These are phyloP conservation scores for Butyriboletus appendiculatus DNA, from an alignment of 1,284 basidiomycete species.

Conservation along the genomic window DNA sequence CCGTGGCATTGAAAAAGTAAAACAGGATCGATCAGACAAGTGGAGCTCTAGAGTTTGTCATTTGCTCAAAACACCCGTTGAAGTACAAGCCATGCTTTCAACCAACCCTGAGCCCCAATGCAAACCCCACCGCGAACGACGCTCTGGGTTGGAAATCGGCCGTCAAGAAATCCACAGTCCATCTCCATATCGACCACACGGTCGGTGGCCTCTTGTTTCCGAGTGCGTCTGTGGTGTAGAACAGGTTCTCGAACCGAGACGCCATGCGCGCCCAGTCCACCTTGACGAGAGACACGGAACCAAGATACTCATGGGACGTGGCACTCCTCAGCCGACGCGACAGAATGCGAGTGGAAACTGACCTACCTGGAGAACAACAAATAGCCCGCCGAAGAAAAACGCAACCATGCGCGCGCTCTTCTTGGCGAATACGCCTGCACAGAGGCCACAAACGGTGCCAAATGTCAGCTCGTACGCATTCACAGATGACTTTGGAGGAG, in stretches of 20 bases:
- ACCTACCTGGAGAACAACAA: constrained; percentile 83
- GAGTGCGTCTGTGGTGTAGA: constrained; percentile 62
- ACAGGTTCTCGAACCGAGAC: constrained; percentile 69
- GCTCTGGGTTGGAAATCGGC: constrained; percentile 90
- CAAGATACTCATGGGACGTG: constrained; percentile 63
- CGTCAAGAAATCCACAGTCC: constrained; percentile 84
- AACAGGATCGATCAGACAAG: not conserved
- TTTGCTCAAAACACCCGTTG: not conserved
- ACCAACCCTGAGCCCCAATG: constrained; percentile 66
- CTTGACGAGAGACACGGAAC: constrained; percentile 66
- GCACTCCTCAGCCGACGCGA: constrained; percentile 3
- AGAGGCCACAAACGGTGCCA: constrained; percentile 85
- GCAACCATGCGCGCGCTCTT: constrained; percentile 87
- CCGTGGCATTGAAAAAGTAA: not conserved
- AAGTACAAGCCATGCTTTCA: constrained; percentile 28
- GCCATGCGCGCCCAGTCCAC: constrained; percentile 77
- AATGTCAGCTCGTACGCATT: constrained; percentile 85
- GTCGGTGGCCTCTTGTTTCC: constrained; percentile 61
- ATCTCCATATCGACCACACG: constrained; percentile 64
- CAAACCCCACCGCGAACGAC: constrained; percentile 72
- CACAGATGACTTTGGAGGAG: constrained; percentile 68
- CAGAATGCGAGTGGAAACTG: not conserved
- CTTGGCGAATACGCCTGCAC: constrained; percentile 92
- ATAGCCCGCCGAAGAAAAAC: constrained; percentile 83
- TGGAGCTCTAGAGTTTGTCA: too few relatives aligned